A percentile compares a stretch with the other conserved stretches of the same genome.
Conservation (phyloP, 139 green algal genomes). For the Nannochloris sp. region DNA sequence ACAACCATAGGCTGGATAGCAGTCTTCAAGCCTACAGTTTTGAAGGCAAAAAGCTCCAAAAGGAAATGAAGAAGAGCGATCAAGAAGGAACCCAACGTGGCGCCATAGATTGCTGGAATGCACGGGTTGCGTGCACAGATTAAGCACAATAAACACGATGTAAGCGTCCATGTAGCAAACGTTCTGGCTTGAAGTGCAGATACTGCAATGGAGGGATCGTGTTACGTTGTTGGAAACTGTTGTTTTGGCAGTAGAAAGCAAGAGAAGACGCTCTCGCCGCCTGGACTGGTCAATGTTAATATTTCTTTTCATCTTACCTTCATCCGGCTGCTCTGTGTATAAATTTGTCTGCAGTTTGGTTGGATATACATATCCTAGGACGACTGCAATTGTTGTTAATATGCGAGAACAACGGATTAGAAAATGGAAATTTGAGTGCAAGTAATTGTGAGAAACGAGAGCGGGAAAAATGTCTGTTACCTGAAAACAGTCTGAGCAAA, state of each 20-base stretch:
- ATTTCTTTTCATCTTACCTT: no score
- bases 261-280: no score
- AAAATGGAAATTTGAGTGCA: neutral
- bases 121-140: constrained; percentile 65
- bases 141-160: constrained; percentile 73
- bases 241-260: no score
- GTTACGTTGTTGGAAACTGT: no score
- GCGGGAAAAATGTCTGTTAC: constrained; percentile 15
- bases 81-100: constrained; percentile 71
- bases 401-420: no score
- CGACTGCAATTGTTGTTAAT: constrained; percentile 63
- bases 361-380: constrained; percentile 56
- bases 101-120: constrained; percentile 64
- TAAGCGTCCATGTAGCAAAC: constrained; percentile 75
- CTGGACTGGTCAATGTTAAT: no score
- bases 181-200: constrained; percentile 66
- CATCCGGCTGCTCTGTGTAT: constrained; percentile 51
- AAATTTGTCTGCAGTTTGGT: constrained; percentile 59
- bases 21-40: constrained; percentile 56
- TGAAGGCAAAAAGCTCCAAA: constrained; percentile 59
- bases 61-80: constrained; percentile 67
- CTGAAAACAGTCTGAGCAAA: constrained; percentile 60
- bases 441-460: neutral
- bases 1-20: constrained; percentile 59
- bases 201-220: constrained; percentile 57